phyloP scores from a whole-genome alignment of 2,329 filamentous ascomycete species.

The Acephala macrosclerotiorum region DNA sequence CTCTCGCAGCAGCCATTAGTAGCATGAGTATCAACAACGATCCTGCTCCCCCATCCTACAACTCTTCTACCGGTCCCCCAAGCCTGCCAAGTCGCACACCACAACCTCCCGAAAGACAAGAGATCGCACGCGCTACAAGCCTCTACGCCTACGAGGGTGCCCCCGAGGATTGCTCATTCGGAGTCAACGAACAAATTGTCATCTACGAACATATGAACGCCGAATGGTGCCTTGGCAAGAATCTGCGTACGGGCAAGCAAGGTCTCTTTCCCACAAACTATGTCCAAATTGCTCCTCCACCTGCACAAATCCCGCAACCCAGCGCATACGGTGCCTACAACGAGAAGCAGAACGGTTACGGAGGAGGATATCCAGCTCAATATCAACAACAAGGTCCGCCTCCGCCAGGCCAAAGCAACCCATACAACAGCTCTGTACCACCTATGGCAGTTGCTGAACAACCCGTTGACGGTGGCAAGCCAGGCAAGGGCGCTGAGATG shows the following conservation, averaged over 20 bases:
- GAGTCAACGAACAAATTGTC: constrained; percentile 80
- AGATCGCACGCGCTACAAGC: constrained; percentile 78
- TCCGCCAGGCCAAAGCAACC: constrained; percentile 60
- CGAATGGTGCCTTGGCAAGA: constrained; percentile 95
- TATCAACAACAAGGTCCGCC: constrained; percentile 38
- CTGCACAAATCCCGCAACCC: constrained; percentile 17
- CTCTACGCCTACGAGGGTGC: constrained; percentile 81
- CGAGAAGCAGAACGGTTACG: constrained; percentile 22
- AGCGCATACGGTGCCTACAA: constrained; percentile 43
- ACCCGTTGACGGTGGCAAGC: constrained; percentile 48
- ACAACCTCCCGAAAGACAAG: constrained; percentile 49
- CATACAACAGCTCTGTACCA: constrained; percentile 75
- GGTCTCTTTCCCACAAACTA: constrained; percentile 97
- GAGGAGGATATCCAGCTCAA: constrained; percentile 37
- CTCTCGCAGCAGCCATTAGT: constrained; percentile 32
- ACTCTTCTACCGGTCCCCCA: constrained; percentile 42
- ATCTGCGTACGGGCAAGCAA: constrained; percentile 81
- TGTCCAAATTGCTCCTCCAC: constrained; percentile 67
- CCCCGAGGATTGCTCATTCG: constrained; percentile 81
- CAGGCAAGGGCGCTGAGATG: constrained; percentile 61
- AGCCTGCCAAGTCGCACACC: constrained; percentile 41
- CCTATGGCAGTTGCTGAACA: constrained; percentile 74
- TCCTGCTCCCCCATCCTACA: constrained; percentile 36
- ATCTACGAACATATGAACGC: constrained; percentile 94
- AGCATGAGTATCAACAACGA: constrained; percentile 33